Evolutionary conservation across 2,329 filamentous ascomycete species (phyloP), one percentile per base, ranked within the genome.

Genomic region (Aciculosporium take): DNA sequence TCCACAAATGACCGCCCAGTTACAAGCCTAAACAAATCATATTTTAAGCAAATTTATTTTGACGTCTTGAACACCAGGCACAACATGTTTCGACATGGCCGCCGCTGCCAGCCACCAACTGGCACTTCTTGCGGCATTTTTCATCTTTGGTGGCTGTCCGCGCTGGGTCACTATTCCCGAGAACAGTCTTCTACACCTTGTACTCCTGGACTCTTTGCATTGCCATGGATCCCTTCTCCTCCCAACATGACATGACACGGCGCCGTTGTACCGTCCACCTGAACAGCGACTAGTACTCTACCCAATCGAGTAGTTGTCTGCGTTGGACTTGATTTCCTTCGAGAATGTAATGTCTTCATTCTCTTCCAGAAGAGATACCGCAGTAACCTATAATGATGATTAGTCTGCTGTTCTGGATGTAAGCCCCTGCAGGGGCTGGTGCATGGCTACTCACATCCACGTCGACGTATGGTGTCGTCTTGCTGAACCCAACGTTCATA

Each of bases 401-500:
- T 60, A 60, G 52, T 17, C 43, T 45, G 37, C 49, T 41, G 9
- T 7, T 31, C 15, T 24, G 21, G 9, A 15, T 15, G 17, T 10
- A 2, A 20, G 15, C 10, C 25, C n/a, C 21, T 7, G n/a, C n/a
- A n/a, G n/a, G n/a, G 29, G n/a, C 2, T n/a, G 10, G 10, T 8
- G 15, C 13, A 20, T 6, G 37, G 29, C 13, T 47, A 74, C 82
- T 80, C 70, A 96, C 89, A 66, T 95, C 87, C 48, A 98, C 84
- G 54, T 95, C 86, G 39, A 96, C 74, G 60, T 85, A 94, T 23
- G 91, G 89, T 44, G 73, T 76, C 32, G 77, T 74, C 72, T 94
- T 95, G 48, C 76, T 80, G 64, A 98, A 98, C 41, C 79, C 75
- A 46, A 96, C 79, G 41, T 76, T 81, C 88, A 98, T 96, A 1